Evolutionary conservation across 2,329 filamentous ascomycete genomes (phyloP), one percentile per base, ranked within the genome.

Genomic region (Fragosphaeria purpurea): DNA sequence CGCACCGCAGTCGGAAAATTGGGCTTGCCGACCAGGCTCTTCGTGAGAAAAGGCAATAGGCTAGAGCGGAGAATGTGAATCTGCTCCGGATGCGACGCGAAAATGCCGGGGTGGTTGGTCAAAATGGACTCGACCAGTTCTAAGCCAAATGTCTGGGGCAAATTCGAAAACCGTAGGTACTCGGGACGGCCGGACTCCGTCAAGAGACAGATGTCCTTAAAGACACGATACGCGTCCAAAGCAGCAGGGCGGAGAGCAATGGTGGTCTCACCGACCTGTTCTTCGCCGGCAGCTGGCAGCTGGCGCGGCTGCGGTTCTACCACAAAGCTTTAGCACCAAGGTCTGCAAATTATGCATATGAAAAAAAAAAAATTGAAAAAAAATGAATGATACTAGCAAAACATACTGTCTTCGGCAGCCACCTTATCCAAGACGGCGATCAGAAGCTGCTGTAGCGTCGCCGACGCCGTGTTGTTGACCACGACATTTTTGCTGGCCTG

Each of bases 351-450:
- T 22, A 22, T 22, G 22, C 22, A 22, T 22, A 22, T 22, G 22
- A 22, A 22, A 22, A 22, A 22, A 22, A 22, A 22, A 22, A 22
- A 22, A n/a, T n/a, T n/a, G n/a, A 22, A 22, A 3, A 22, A 22
- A 22, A 22, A 3, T 22, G 3, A 22, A 22, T 22, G 35, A 11
- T 37, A 11, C 11, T 37, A 4, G 11, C 7, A 37, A 46, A 10
- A 74, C 79, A 64, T 67, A 85, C 83, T 83, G 63, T 96, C 89
- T 70, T 96, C 89, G 6, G 72, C 71, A 1, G 83, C 79, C 2
- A 96, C 88, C 64, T 94, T 93, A 64, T 97, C 93, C 66, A 96
- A 97, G 0, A 95, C 86, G 1, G 87, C 85, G 35, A 93, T 88
- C 7, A 97, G 83, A 11, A 98, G 77, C 65, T 97, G 93, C 67